Evolutionary conservation across 176 grass and related monocot genomes (phyloP), one percentile per base, ranked within the genome.

Genomic region (Oropetium thomaeum): DNA sequence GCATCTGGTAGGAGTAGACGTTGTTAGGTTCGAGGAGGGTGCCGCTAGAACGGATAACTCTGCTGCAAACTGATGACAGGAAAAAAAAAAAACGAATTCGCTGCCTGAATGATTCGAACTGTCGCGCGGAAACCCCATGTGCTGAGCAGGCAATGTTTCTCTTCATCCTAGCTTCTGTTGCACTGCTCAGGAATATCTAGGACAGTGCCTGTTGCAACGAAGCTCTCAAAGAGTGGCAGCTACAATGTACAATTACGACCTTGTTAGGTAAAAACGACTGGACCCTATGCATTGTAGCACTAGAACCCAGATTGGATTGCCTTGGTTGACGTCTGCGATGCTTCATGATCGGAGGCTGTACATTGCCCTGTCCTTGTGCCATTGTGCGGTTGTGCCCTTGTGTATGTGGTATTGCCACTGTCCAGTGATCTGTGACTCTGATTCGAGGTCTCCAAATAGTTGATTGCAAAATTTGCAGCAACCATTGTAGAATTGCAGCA

Each of bases 31-130:
- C 4, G 42, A 48, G 30, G 42, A 10, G 30, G 42, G 5, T 35
- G 53, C 20, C 22, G 10, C 29, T 43, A 45, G 20, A 61, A 23
- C 61, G 63, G 33, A 35, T 15, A 31, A 62, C 10, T 31, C 19
- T 42, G 26, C 12, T 62, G 27, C 34, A n/a, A 69, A 79, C 7
- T 58, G 35, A n/a, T n/a, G n/a, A n/a, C n/a, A n/a, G n/a, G 2
- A 60, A 1, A 20, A 22, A 1, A n/a, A 3, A 23, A 27, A 1
- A 31, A 22, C 0, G 0, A 14, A 7, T 2, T 41, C 83, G 80
- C 87, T 77, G 85, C 85, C 81, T 89, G 85, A 97, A 81, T 83
- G 73, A 97, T 93, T 93, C 90, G 71, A 93, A 93, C 85, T 90
- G 85, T 88, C 82, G 87, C 92, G 70, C 82, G 82, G 82, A 86